Evolutionary conservation across 2,329 filamentous ascomycete species (phyloP), one percentile per base, ranked within the genome.

Genomic region (Diaporthe sp.): DNA sequence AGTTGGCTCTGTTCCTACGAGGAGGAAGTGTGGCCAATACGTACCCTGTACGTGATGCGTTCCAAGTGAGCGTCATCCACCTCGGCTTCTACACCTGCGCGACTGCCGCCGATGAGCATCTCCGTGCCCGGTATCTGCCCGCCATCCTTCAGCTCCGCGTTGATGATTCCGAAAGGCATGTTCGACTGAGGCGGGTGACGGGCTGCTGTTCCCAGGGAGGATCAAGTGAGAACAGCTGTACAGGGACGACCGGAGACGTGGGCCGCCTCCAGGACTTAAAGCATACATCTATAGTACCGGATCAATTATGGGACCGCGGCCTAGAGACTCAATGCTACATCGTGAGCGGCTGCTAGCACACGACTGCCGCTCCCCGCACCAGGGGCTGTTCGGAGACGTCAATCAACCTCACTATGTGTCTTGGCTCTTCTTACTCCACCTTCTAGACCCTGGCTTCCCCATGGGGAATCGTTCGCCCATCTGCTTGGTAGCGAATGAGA

Each of bases 121-220:
- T 82, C 80, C 1, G 80, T 82, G 4, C 81, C 81, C 2, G 81
- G 80, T 31, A 79, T 78, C 22, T 34, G 6, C 25, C 70, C 55
- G 19, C 75, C 75, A 39, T 58, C 75, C 31, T 77, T 73, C 31
- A 75, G 60, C n/a, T 78, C 76, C 1, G 78, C 77, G 55, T 81
- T 75, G 19, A 82, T 65, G 46, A 82, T 80, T 62, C 81, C 81
- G 37, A 82, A 78, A 70, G 80, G 76, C 81, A 77, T 78, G 10
- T 51, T 71, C 51, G 51, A 68, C 12, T 74, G 46, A 34, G 75
- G 19, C 34, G 15, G 65, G 13, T 10, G 17, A n/a, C n/a, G 42
- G 15, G 44, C 39, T 22, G 9, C n/a, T 25, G 22, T 31, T 19
- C 25, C 9, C 31, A 22, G n/a, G 2, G 3, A 19, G 17, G 44